phyloP scores from a whole-genome alignment of 331 rosid genomes.

The Malus hybrid region DNA sequence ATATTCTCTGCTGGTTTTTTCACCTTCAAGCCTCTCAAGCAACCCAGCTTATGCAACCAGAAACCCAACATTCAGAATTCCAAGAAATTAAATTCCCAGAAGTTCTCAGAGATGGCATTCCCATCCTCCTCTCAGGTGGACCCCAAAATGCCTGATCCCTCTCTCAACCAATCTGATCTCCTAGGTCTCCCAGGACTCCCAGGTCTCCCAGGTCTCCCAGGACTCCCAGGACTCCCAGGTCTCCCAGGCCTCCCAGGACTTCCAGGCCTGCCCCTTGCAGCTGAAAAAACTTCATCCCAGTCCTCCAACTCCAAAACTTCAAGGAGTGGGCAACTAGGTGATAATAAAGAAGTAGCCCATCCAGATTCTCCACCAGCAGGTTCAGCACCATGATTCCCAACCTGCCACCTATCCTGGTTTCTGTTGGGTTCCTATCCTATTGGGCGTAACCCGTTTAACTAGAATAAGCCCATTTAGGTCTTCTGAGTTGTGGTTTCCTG shows the following conservation, averaged over 20 bases:
- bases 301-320: constrained; percentile 5
- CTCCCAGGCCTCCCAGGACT: background rate
- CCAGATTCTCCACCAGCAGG: constrained; percentile 43
- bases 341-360: constrained; percentile 18
- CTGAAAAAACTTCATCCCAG: background rate
- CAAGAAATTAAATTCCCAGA: constrained; percentile 11
- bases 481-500: too few species aligned
- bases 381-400: constrained; percentile 18
- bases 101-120: constrained; percentile 24
- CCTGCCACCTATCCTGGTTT: constrained; percentile 32
- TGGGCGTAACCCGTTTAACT: too few species aligned
- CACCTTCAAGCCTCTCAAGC: constrained; percentile 75
- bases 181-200: background rate
- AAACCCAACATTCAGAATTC: constrained; percentile 33
- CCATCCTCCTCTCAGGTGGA: constrained; percentile 42
- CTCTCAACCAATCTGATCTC: too few species aligned
- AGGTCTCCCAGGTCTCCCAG: too few species aligned
- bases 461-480: too few species aligned
- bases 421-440: too few species aligned
- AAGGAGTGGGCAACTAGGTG: constrained; percentile 12
- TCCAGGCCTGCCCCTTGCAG: constrained; percentile 18
- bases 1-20: constrained; percentile 21
- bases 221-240: too few species aligned
- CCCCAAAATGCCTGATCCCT: constrained; percentile 21
- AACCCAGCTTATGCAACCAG: constrained; percentile 55